phyloP scores from a whole-genome alignment of 495 filamentous ascomycete species.

The Neurospora sp. region DNA sequence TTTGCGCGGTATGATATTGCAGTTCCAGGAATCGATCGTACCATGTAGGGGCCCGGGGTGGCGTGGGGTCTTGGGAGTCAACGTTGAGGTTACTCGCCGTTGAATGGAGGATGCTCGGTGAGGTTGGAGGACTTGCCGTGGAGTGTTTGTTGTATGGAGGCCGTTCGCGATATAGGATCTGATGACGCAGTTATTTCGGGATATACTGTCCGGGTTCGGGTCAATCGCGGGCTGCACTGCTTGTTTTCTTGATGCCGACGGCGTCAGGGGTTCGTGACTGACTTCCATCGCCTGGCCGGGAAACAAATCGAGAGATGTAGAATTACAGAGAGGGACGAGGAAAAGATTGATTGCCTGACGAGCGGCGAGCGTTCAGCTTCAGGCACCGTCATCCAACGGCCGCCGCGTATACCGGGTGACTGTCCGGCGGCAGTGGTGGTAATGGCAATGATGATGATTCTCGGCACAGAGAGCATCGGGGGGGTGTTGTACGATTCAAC shows the following conservation, averaged over 20 bases:
- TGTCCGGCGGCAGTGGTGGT: background rate
- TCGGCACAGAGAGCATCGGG: background rate
- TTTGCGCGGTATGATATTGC: too few relatives aligned
- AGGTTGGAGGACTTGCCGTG: too few relatives aligned
- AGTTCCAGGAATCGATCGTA: too few relatives aligned
- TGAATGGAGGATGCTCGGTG: too few relatives aligned
- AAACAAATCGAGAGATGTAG: background rate
- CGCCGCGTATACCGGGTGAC: background rate
- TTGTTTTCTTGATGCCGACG: background rate
- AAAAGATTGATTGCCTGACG: background rate
- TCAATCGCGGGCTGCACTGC: background rate
- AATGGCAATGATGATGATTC: background rate
- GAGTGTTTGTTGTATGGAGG: too few relatives aligned
- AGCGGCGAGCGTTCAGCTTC: background rate
- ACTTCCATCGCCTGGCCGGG: background rate
- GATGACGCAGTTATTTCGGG: too few relatives aligned
- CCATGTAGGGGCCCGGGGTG: too few relatives aligned
- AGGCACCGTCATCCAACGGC: background rate
- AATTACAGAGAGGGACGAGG: background rate
- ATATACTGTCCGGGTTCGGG: background rate
- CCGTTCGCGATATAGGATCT: too few relatives aligned
- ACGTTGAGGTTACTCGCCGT: too few relatives aligned
- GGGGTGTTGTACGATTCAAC: background rate
- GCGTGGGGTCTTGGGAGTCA: too few relatives aligned
- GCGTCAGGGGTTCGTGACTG: background rate